Conservation (phyloP, 2,329 filamentous ascomycete genomes). For the Mycosphaerelloides madeirae region DNA sequence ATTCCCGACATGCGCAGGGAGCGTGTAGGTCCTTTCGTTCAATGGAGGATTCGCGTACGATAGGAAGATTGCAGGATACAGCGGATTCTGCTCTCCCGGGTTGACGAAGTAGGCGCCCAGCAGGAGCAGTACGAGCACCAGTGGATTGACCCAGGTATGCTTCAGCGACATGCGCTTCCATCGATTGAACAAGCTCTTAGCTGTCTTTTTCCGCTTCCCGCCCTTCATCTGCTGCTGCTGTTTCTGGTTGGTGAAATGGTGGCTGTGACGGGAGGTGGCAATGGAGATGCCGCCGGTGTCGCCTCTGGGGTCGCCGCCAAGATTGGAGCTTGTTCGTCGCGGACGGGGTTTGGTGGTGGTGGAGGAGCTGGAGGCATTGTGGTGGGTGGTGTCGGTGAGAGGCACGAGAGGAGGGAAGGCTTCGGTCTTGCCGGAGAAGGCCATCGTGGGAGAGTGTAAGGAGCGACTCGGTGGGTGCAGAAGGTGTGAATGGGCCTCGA, state of each 20-base stretch:
- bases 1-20: slow-evolving; percentile 43
- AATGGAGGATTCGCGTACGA: slow-evolving; percentile 64
- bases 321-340: slow-evolving; percentile 32
- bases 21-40: slow-evolving; percentile 30
- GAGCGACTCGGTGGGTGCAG: slow-evolving; percentile 11
- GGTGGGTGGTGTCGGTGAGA: neutral
- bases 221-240: slow-evolving; percentile 12
- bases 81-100: slow-evolving; percentile 70
- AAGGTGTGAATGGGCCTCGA: too few species aligned
- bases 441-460: slow-evolving; percentile 8
- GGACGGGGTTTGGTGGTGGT: slow-evolving; percentile 13
- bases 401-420: slow-evolving; percentile 12
- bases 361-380: neutral
- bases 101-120: slow-evolving; percentile 67
- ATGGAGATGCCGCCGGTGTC: slow-evolving; percentile 50
- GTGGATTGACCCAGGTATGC: slow-evolving; percentile 63
- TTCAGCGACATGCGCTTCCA: slow-evolving; percentile 44
- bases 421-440: slow-evolving; percentile 13
- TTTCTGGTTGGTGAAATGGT: slow-evolving; percentile 15
- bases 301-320: slow-evolving; percentile 50
- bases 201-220: slow-evolving; percentile 43
- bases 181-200: slow-evolving; percentile 41
- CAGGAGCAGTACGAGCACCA: slow-evolving; percentile 61
- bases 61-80: slow-evolving; percentile 80
- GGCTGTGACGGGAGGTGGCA: slow-evolving; percentile 36